Conservation (phyloP, 2,329 filamentous ascomycete species). For the Xylariaceae sp. region DNA sequence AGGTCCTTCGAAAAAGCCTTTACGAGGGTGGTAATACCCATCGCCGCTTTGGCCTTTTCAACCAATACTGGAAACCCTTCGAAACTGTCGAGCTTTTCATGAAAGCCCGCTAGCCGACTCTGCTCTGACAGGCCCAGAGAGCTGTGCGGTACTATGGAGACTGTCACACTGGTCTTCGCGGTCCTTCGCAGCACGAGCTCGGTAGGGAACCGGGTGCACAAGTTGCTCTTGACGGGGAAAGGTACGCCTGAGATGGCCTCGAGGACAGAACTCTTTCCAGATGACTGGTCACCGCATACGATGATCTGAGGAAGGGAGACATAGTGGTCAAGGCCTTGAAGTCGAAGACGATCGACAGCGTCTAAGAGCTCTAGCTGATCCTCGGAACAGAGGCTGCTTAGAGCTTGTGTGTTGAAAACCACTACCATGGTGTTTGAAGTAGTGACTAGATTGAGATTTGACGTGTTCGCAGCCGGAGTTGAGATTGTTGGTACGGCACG, state of each 20-base stretch:
- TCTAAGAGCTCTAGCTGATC: constrained; percentile 48
- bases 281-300: constrained; percentile 66
- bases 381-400: constrained; percentile 35
- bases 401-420: constrained; percentile 32
- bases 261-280: constrained; percentile 69
- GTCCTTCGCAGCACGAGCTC: constrained; percentile 62
- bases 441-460: too few relatives aligned
- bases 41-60: constrained; percentile 49
- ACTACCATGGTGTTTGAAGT: constrained; percentile 34
- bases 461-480: too few relatives aligned
- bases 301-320: constrained; percentile 56
- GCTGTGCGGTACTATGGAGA: constrained; percentile 46
- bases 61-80: constrained; percentile 44
- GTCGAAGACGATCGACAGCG: constrained; percentile 47
- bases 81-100: constrained; percentile 37
- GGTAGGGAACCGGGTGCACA: constrained; percentile 69
- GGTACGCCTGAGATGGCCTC: constrained; percentile 67
- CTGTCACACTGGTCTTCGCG: constrained; percentile 40
- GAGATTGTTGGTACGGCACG: too few relatives aligned
- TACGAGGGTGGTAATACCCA: constrained; percentile 51
- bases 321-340: constrained; percentile 44
- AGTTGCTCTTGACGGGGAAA: constrained; percentile 62
- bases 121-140: constrained; percentile 37
- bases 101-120: constrained; percentile 26
- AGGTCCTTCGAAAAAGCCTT: constrained; percentile 53